Base-by-base conservation (phyloP, 2,329 filamentous ascomycete species). In the Iodosphaeria phyllophila region DNA sequence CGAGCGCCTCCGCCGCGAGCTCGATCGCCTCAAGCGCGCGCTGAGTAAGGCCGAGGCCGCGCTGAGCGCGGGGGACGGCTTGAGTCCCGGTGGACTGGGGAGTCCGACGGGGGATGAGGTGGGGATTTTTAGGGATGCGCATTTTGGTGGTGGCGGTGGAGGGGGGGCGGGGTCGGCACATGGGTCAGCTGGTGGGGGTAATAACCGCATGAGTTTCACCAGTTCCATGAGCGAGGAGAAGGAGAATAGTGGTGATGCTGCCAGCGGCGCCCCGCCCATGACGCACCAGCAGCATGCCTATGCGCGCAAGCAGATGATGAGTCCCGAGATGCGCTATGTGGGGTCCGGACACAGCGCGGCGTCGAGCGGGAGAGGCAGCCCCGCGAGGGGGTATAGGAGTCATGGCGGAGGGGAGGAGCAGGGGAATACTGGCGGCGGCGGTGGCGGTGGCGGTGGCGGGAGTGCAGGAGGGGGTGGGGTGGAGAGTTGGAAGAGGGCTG, bases 401-500 rank as follows among this genome's bases (percentile, higher is more conserved):
- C 44, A 41, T 31, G 16, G 6, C 40, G 32, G 39, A 28, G 40
- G 44, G 3, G 41, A 44, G 8, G 26, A 32, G 1, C 22, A 28
- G 12, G 28, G 32, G 4, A 35, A 28, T 28, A 3, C 15, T 13
- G 23, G 15, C 15, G 6, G 24, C 17, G 10, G 23, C 14, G 9
- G 13, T 8, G 5, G 24, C 24, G n/a, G n/a, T 14, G 24, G 24
- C 10, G 24, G 12, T n/a, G 28, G 22, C 6, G 32, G 30, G 16
- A 29, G 32, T 18, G 26, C 29, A 8, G 30, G 30, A 17, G 32
- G 31, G 13, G 65, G 72, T 23, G 71, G 71, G 1, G 71, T 74
- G 11, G 89, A 98, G 54, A 95, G 84, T 46, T 98, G 89, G 89
- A 91, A 84, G 56, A 64, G 89, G 37, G 89, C 89, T 11, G 89